A percentile compares a stretch with the other conserved stretches of the same genome.
phyloP scores from a whole-genome alignment of 2,329 filamentous ascomycete genomes.

The Aureobasidium musti region DNA sequence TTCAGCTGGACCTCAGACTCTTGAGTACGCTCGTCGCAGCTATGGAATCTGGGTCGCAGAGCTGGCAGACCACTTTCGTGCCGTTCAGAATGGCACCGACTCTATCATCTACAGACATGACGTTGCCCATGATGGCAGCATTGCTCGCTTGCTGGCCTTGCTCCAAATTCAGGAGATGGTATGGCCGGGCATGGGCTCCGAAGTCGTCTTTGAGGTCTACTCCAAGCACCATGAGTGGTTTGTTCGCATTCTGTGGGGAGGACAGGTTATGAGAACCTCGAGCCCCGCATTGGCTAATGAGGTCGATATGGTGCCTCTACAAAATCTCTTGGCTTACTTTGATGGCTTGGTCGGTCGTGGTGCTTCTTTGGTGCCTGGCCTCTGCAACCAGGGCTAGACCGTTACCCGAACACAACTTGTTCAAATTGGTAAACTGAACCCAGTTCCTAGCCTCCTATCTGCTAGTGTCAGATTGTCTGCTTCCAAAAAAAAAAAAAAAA shows the following conservation, averaged over 20 bases:
- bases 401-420: too few relatives aligned
- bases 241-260: conserved; percentile 70
- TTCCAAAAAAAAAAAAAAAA: too few relatives aligned
- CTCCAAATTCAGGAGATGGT: conserved; percentile 75
- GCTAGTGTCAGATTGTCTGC: conserved; percentile 34
- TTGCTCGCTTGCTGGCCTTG: conserved; percentile 67
- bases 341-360: conserved; percentile 66
- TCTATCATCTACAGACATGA: conserved; percentile 68
- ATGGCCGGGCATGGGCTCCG: conserved; percentile 81
- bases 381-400: conserved; percentile 36
- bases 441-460: too few relatives aligned
- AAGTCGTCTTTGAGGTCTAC: conserved; percentile 76
- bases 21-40: conserved; percentile 62
- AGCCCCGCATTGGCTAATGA: conserved; percentile 67
- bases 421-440: too few relatives aligned
- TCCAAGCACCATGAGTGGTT: conserved; percentile 49
- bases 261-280: conserved; percentile 65
- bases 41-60: conserved; percentile 76
- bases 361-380: conserved; percentile 47
- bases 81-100: conserved; percentile 33
- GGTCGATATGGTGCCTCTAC: conserved; percentile 66
- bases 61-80: conserved; percentile 64
- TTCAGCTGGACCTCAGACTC: conserved; percentile 58
- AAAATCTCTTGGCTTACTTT: conserved; percentile 67
- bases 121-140: conserved; percentile 75